A percentile compares a stretch with the other conserved stretches of the same genome.
Evolutionary conservation across 192 early-diverging fungal species (phyloP).

Genomic region (Backusella mclennaniae): DNA sequence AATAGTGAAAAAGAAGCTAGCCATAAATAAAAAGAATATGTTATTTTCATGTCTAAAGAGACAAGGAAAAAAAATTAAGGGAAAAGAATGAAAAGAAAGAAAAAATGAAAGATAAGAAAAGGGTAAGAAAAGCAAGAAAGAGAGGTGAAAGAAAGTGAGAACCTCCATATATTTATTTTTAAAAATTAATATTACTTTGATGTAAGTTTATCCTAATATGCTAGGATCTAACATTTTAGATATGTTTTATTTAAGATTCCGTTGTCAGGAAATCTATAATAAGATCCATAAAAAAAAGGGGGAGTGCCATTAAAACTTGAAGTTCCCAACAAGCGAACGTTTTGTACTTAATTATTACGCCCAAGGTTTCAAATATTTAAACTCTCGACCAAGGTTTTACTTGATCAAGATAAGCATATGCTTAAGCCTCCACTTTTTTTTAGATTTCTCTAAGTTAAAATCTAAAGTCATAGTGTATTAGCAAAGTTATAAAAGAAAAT

Average conservation of each 20-base stretch:
- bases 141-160: background rate
- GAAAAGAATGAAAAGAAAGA: background rate
- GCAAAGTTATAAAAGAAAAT: background rate
- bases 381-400: background rate
- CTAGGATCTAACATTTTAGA: background rate
- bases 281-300: background rate
- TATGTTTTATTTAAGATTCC: background rate
- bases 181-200: background rate
- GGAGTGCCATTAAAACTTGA: background rate
- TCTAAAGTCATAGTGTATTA: background rate
- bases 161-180: background rate
- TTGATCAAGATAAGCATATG: background rate
- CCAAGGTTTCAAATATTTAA: background rate
- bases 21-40: conserved; percentile 1
- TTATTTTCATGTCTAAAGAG: background rate
- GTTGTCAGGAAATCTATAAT: background rate
- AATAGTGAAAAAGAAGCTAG: background rate
- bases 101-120: background rate
- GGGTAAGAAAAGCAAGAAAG: background rate
- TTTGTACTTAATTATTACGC: background rate
- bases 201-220: background rate
- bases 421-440: background rate
- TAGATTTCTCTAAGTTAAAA: background rate
- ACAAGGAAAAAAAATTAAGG: background rate
- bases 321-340: background rate